Conservation (phyloP, 805 yeast species). For the Saccharomycopsis selenospora region DNA sequence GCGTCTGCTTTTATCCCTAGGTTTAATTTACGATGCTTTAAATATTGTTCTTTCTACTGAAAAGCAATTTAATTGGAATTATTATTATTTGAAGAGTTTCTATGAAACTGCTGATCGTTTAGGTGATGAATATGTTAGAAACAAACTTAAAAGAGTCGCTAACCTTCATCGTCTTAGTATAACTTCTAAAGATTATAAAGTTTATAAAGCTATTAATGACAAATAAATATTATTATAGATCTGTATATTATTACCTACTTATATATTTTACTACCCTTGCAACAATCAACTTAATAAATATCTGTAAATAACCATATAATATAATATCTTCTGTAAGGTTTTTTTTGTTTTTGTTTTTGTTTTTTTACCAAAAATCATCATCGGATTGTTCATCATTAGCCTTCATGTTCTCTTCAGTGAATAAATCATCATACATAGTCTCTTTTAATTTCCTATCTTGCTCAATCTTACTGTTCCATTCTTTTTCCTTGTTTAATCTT, state of each 20-base stretch:
- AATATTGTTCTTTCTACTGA: constrained; percentile 60
- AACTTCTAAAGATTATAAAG: not conserved
- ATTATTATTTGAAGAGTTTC: constrained; percentile 18
- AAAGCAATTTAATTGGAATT: constrained; percentile 64
- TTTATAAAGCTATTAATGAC: constrained; percentile 1
- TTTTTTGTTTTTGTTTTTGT: not conserved
- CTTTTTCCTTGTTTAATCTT: constrained; percentile 26
- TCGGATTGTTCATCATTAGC: constrained; percentile 48
- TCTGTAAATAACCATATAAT: no score
- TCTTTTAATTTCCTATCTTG: constrained; percentile 35
- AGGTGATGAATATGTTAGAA: constrained; percentile 15
- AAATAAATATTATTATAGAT: no score
- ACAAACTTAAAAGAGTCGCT: constrained; percentile 7
- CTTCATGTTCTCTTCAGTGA: constrained; percentile 38
- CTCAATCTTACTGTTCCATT: constrained; percentile 33
- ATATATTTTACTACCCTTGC: no score
- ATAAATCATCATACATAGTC: constrained; percentile 42
- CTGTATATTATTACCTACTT: no score
- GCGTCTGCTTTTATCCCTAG: constrained; percentile 45
- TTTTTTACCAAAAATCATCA: constrained; percentile 50
- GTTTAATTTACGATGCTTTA: constrained; percentile 60
- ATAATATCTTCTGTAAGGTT: no score
- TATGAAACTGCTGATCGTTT: constrained; percentile 16
- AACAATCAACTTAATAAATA: no score
- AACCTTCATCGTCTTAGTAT: not conserved